phyloP scores from a whole-genome alignment of 441 rosid genomes.

The Hypseocharis bilobata region DNA sequence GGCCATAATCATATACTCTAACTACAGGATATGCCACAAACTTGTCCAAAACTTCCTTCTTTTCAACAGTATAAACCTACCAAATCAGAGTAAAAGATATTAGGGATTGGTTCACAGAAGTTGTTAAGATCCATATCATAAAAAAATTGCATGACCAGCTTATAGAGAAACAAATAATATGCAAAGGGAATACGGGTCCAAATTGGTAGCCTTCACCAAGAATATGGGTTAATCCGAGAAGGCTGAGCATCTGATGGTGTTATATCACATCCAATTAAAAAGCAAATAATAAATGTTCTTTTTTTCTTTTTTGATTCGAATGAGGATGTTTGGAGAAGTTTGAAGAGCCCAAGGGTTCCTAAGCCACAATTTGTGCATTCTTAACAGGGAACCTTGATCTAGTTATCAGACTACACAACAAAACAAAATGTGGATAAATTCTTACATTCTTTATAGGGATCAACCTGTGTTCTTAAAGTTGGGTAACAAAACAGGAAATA shows the following conservation, averaged over 20 bases:
- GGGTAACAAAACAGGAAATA: too few relatives aligned
- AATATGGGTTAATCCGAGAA: neutral
- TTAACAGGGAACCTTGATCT: too few relatives aligned
- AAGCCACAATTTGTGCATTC: too few relatives aligned
- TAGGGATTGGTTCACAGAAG: neutral
- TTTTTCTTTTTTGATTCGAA: neutral
- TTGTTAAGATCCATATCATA: constrained; percentile 4
- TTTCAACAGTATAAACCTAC: constrained; percentile 75
- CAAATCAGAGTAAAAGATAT: constrained; percentile 10
- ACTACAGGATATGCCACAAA: constrained; percentile 67
- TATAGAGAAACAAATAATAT: neutral
- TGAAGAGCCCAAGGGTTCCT: too few relatives aligned
- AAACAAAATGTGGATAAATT: too few relatives aligned
- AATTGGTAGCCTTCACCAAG: neutral
- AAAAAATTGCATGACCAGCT: neutral
- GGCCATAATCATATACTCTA: constrained; percentile 50
- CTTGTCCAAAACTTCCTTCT: constrained; percentile 49
- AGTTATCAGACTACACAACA: too few relatives aligned
- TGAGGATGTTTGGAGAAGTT: too few relatives aligned
- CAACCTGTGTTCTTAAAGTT: too few relatives aligned
- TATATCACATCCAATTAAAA: neutral
- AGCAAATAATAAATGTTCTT: neutral
- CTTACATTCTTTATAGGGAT: too few relatives aligned
- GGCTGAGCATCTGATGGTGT: neutral
- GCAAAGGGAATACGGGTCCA: neutral